Conservation (phyloP, 768 basidiomycete genomes). For the Suillus paluster region DNA sequence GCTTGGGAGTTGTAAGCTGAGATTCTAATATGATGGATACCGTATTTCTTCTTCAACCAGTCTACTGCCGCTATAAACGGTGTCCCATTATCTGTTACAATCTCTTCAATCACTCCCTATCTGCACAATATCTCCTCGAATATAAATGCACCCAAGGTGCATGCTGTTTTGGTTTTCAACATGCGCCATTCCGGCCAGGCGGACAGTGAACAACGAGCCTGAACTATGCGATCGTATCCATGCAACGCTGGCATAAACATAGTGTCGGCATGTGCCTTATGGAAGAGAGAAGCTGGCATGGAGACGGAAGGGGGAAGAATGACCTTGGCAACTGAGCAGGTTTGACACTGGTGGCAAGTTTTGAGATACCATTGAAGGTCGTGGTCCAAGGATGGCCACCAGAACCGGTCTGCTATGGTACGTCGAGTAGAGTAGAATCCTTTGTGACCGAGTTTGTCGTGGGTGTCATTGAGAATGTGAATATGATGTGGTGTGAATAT, state of each 20-base stretch:
- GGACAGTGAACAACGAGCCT: neutral
- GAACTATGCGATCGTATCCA: neutral
- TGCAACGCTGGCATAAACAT: slow-evolving; percentile 29
- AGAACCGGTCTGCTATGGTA: slow-evolving; percentile 17
- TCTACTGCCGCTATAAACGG: neutral
- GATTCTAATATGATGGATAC: neutral
- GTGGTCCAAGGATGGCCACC: slow-evolving; percentile 25
- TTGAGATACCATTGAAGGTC: slow-evolving; percentile 33
- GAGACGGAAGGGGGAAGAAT: slow-evolving; percentile 25
- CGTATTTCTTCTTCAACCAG: neutral
- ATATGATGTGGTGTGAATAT: slow-evolving; percentile 5
- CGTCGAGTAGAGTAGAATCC: slow-evolving; percentile 6
- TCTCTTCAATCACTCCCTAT: neutral
- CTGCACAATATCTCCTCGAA: neutral
- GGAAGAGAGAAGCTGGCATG: slow-evolving; percentile 26
- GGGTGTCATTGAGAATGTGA: neutral
- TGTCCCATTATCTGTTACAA: slow-evolving; percentile 1
- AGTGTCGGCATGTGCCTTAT: slow-evolving; percentile 30
- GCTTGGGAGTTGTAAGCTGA: slow-evolving; percentile 40
- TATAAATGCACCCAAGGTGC: too few relatives aligned
- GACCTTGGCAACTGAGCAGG: slow-evolving; percentile 20
- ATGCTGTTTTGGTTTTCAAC: too few relatives aligned
- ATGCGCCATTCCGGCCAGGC: too few relatives aligned
- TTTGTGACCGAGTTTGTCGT: slow-evolving; percentile 12
- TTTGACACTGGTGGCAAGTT: slow-evolving; percentile 39